A percentile compares a stretch with the other conserved stretches of the same genome.
phyloP scores from a whole-genome alignment of 495 filamentous ascomycete genomes.

The Alectoria sarmentosa region DNA sequence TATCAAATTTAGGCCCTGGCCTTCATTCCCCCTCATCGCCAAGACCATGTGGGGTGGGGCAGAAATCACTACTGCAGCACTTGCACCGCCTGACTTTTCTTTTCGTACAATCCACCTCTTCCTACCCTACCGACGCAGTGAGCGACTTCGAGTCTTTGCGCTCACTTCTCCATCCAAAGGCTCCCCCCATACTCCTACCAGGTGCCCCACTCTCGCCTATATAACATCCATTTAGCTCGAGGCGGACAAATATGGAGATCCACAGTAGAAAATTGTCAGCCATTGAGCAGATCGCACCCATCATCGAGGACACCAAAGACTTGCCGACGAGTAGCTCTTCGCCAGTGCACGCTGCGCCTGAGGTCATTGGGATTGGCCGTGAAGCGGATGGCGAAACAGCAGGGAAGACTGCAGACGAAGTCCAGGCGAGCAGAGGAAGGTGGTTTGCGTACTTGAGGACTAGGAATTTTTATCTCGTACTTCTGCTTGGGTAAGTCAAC shows the following conservation, averaged over 20 bases:
- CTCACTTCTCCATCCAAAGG: constrained; percentile 43
- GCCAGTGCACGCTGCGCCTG: constrained; percentile 26
- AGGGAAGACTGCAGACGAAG: constrained; percentile 47
- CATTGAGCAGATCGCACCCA: constrained; percentile 2
- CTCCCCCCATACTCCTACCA: constrained; percentile 26
- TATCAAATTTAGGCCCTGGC: background rate
- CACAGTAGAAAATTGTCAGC: constrained; percentile 14
- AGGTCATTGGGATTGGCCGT: constrained; percentile 20
- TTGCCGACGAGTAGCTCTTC: constrained; percentile 22
- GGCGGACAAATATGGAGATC: constrained; percentile 11
- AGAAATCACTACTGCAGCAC: background rate
- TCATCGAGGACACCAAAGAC: constrained; percentile 3
- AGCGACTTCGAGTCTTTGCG: constrained; percentile 57
- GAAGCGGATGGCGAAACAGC: constrained; percentile 32
- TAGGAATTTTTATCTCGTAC: constrained; percentile 76
- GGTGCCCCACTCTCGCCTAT: background rate
- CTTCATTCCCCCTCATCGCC: background rate
- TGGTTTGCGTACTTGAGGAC: constrained; percentile 79
- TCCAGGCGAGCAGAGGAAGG: constrained; percentile 42
- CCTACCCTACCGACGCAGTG: constrained; percentile 28
- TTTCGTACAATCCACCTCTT: background rate
- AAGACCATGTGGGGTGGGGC: constrained; percentile 2
- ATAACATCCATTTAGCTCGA: background rate
- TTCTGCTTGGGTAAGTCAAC: constrained; percentile 61
- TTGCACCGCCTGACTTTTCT: background rate